phyloP scores from a whole-genome alignment of 75 land plant genomes.

The Larix kaempferi region DNA sequence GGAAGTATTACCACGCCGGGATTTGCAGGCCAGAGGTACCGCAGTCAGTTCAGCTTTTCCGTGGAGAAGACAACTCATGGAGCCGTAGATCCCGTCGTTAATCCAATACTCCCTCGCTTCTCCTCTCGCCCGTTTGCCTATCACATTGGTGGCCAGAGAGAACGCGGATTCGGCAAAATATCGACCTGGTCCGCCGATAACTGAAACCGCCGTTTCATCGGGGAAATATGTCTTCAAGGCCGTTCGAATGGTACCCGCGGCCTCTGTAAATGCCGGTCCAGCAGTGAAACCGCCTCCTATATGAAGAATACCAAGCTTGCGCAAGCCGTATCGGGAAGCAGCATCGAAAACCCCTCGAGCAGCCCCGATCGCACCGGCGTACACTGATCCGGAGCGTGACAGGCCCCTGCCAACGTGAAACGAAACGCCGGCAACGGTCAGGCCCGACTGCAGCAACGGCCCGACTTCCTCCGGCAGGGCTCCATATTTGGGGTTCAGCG shows the following conservation, averaged over 20 bases:
- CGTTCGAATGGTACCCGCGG: slow-evolving; percentile 13
- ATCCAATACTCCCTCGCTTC: slow-evolving; percentile 54
- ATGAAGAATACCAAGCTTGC: slow-evolving; percentile 28
- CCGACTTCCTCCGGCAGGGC: slow-evolving; percentile 40
- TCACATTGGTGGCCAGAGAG: slow-evolving; percentile 36
- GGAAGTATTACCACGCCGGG: not conserved
- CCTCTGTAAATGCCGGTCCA: slow-evolving; percentile 18
- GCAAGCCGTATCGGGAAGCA: slow-evolving; percentile 27
- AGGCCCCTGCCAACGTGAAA: slow-evolving; percentile 57
- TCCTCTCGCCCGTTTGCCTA: slow-evolving; percentile 40
- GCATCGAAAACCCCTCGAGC: slow-evolving; percentile 30
- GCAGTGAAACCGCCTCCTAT: slow-evolving; percentile 49
- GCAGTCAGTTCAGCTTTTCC: slow-evolving; percentile 39
- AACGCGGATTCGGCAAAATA: slow-evolving; percentile 53
- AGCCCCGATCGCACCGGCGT: slow-evolving; percentile 20
- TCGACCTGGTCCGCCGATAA: slow-evolving; percentile 50
- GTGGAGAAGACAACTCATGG: slow-evolving; percentile 47
- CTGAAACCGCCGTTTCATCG: slow-evolving; percentile 8
- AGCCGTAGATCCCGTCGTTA: slow-evolving; percentile 59
- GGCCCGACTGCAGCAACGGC: slow-evolving; percentile 27
- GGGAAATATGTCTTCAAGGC: slow-evolving; percentile 32
- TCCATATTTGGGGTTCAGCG: slow-evolving; percentile 44
- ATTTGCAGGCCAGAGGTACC: slow-evolving; percentile 15
- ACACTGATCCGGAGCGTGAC: slow-evolving; percentile 4
- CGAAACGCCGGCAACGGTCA: slow-evolving; percentile 37